These are phyloP conservation scores for Astrothelium macrocarpum DNA, from an alignment of 495 filamentous ascomycete genomes.

Conservation along the genomic window DNA sequence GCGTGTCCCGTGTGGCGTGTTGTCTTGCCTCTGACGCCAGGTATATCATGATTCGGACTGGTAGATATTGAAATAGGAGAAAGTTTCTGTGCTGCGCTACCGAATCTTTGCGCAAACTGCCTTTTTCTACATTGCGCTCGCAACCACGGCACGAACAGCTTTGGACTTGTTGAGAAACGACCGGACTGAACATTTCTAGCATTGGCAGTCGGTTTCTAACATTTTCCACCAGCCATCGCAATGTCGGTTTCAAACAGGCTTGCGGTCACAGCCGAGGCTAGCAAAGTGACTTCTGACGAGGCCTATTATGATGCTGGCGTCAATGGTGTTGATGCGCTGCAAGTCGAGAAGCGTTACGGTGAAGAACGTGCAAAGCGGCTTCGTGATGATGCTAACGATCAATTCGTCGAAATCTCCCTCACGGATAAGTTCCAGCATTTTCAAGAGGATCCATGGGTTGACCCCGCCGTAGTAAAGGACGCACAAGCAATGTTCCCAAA, in stretches of 20 bases:
- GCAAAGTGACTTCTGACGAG: background rate
- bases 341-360: conserved; percentile 7
- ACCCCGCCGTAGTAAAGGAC: conserved; percentile 27
- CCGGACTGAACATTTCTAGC: no score
- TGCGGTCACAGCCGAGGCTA: background rate
- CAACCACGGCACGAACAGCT: no score
- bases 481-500: conserved; percentile 27
- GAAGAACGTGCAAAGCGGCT: conserved; percentile 21
- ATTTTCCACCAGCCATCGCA: no score
- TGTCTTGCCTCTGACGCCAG: no score
- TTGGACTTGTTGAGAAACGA: no score
- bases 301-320: background rate
- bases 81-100: no score
- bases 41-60: no score
- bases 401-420: conserved; percentile 17
- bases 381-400: conserved; percentile 10
- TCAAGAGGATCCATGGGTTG: conserved; percentile 33
- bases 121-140: no score
- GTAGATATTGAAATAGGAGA: no score
- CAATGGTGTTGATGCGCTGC: background rate
- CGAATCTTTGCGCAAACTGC: no score
- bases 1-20: no score
- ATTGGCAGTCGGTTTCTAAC: no score
- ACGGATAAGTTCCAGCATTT: conserved; percentile 12
- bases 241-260: background rate